phyloP scores from a whole-genome alignment of 257 asterid genomes.

The Solanum acaule region DNA sequence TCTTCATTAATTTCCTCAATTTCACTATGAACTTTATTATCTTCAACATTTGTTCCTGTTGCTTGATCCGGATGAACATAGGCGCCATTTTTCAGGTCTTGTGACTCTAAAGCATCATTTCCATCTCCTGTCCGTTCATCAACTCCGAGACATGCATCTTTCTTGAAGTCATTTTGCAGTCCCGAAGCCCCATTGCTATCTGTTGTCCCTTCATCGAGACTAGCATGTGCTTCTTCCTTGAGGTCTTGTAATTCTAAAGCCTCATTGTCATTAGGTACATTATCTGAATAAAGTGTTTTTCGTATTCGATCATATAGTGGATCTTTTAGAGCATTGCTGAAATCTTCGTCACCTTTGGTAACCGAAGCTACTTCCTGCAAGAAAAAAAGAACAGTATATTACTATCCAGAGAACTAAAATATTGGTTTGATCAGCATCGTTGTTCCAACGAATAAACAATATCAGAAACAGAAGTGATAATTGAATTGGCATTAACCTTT shows the following conservation, averaged over 20 bases:
- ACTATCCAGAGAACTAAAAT: neutral
- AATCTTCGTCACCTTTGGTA: conserved; percentile 42
- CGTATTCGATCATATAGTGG: conserved; percentile 42
- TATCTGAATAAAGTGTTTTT: conserved; percentile 40
- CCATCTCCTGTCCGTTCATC: neutral
- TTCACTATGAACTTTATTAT: conserved; percentile 15
- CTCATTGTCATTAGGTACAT: neutral
- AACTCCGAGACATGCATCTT: neutral
- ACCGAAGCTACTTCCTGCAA: conserved; percentile 75
- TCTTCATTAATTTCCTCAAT: conserved; percentile 48
- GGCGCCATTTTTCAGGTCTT: neutral
- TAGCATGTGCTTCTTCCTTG: neutral
- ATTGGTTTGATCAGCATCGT: neutral
- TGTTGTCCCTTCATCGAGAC: neutral
- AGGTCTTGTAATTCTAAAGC: neutral
- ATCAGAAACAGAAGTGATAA: neutral
- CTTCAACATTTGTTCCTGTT: neutral
- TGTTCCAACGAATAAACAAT: neutral
- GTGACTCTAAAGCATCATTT: neutral
- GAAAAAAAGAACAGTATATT: neutral
- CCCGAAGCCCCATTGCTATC: neutral
- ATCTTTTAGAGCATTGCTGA: conserved; percentile 45
- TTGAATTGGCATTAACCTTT: conserved; percentile 38
- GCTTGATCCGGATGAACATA: neutral
- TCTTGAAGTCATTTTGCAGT: neutral